Percentiles rank a stretch among this genome's conserved stretches.
phyloP scores from a whole-genome alignment of 768 basidiomycete genomes.

The Suillus alpinus region DNA sequence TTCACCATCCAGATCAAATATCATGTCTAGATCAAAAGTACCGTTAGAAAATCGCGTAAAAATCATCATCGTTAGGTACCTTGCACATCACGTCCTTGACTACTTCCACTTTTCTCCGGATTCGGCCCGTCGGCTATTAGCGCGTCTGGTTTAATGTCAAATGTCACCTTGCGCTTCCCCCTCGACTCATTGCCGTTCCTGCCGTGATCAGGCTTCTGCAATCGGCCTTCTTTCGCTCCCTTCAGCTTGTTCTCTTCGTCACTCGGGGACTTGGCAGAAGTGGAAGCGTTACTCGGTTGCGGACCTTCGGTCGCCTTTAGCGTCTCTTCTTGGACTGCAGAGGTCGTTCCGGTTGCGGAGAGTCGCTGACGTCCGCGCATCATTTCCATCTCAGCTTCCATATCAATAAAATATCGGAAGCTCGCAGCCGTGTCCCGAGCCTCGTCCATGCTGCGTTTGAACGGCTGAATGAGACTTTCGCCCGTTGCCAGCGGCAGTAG shows the following conservation, averaged over 20 bases:
- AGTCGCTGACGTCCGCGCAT: constrained; percentile 23
- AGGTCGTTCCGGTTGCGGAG: constrained; percentile 3
- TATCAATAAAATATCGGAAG: constrained; percentile 44
- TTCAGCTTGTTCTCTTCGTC: constrained; percentile 6
- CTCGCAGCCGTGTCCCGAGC: constrained; percentile 44
- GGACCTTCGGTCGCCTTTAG: constrained; percentile 5
- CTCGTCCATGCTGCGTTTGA: constrained; percentile 48
- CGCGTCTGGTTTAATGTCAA: constrained; percentile 61
- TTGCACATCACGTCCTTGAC: constrained; percentile 34
- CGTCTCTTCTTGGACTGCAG: constrained; percentile 11
- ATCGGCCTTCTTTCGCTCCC: constrained; percentile 13
- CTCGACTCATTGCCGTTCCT: constrained; percentile 36
- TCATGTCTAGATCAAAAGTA: constrained; percentile 44
- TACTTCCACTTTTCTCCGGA: constrained; percentile 31
- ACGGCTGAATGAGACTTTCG: constrained; percentile 31
- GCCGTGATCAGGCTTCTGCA: constrained; percentile 19
- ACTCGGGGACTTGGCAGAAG: constrained; percentile 10
- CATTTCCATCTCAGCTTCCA: constrained; percentile 37
- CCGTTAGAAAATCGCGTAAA: background rate
- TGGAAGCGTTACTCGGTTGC: constrained; percentile 13
- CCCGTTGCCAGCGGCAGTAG: constrained; percentile 23
- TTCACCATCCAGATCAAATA: constrained; percentile 70
- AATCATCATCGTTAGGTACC: constrained; percentile 36
- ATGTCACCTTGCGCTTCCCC: constrained; percentile 69
- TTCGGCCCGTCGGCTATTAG: constrained; percentile 42